Evolutionary conservation across 164 flowering plant genomes (phyloP).

Genomic region (Chimonanthus praecox): DNA sequence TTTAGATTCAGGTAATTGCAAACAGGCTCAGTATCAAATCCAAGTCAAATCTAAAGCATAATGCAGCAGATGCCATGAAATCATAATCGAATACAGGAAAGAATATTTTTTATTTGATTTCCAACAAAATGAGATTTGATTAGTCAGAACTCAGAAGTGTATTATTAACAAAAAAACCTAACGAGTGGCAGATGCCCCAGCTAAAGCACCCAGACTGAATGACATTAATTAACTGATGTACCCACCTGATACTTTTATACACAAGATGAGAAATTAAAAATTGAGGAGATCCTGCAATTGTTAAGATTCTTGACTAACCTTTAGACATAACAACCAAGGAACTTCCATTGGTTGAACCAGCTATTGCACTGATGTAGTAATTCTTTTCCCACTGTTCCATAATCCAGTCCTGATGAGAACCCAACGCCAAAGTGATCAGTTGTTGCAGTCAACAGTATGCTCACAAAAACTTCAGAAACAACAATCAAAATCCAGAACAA

Average conservation of each 20-base stretch:
- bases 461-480: neutral
- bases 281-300: neutral
- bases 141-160: too few relatives aligned
- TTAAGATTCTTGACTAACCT: conserved; percentile 34
- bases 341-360: conserved; percentile 82
- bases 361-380: conserved; percentile 79
- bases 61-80: too few relatives aligned
- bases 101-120: too few relatives aligned
- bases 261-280: neutral
- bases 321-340: conserved; percentile 90
- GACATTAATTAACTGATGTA: neutral
- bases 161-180: too few relatives aligned
- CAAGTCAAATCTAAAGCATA: too few relatives aligned
- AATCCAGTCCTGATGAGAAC: conserved; percentile 70
- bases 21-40: too few relatives aligned
- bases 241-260: neutral
- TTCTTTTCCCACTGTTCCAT: conserved; percentile 97
- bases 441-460: neutral
- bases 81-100: too few relatives aligned
- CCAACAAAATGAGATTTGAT: too few relatives aligned
- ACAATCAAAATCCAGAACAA: neutral
- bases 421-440: neutral
- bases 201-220: neutral
- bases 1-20: too few relatives aligned
- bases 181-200: neutral